Percentiles rank a stretch among this genome's conserved stretches.
These are phyloP conservation scores for Chytriomyces confervae DNA, from an alignment of 192 early-diverging fungal species.

Conservation along the genomic window DNA sequence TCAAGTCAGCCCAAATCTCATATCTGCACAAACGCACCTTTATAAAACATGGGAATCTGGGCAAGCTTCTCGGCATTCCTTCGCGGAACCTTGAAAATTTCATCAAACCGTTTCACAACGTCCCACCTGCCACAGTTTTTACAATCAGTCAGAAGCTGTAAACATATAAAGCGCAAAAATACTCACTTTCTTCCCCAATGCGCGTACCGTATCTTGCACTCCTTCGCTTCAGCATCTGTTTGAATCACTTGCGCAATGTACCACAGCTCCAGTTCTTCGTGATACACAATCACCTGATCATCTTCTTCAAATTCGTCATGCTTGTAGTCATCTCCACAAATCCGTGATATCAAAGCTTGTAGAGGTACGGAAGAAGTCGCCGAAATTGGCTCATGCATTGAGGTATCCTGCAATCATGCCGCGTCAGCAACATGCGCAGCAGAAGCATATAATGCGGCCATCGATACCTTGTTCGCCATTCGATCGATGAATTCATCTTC, in stretches of 20 bases:
- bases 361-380: background rate
- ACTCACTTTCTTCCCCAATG: conserved; percentile 25
- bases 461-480: background rate
- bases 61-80: background rate
- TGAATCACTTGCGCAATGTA: conserved; percentile 13
- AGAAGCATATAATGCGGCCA: background rate
- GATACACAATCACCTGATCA: conserved; percentile 17
- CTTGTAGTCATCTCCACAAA: background rate
- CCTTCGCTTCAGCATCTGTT: background rate
- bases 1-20: background rate
- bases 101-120: background rate
- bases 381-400: background rate
- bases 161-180: background rate
- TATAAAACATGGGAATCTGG: background rate
- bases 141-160: background rate
- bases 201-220: conserved; percentile 13
- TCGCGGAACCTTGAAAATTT: background rate
- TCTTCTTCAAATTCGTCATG: background rate
- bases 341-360: background rate
- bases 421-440: background rate
- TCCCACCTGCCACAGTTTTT: background rate
- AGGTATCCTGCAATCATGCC: background rate
- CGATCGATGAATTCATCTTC: background rate
- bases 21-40: background rate
- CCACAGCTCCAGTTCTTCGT: conserved; percentile 10